Evolutionary conservation across 495 filamentous ascomycete species (phyloP), one percentile per base, ranked within the genome.

Genomic region (Cudoniella acicularis): DNA sequence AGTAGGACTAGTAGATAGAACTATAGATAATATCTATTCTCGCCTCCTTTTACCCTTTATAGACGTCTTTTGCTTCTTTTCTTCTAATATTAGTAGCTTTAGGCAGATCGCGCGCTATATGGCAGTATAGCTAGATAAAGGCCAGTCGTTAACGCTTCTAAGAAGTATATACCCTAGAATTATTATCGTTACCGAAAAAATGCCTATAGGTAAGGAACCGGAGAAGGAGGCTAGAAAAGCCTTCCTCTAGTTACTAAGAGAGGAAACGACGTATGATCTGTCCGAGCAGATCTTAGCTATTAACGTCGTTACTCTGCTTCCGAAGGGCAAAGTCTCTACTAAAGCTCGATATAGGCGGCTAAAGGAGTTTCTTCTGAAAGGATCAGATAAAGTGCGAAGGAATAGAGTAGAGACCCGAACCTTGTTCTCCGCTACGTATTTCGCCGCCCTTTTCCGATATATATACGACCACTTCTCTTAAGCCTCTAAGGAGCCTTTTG

Each of bases 361-460:
- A 3, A 49, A 49, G 24, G 55, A 57, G 50, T n/a, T 3, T 2
- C 26, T 57, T 22, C 25, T 57, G 55, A 50, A 50, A 10, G 23
- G 24, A 10, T 57, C 55, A 13, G 55, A 62, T 54, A 43, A 56
- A 52, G 58, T 69, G 17, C 52, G 64, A 45, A 23, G n/a, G 21
- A 49, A 21, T 43, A 64, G 51, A 60, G 21, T 27, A 17, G 26
- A 63, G 23, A 20, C 22, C 22, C 27, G 59, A 49, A 62, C 27
- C 21, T 54, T 62, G 8, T 69, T 69, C 49, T 62, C 54, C 26
- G 42, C 55, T 22, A 23, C 18, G 17, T 53, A 69, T 60, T 65
- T 69, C 49, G 40, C 55, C 21, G 27, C 59, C 8, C 51, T 69
- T 54, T 61, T 67, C 23, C 46, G 52, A 49, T 53, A 54, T 43